Percentiles rank a stretch among this genome's conserved stretches.
Evolutionary conservation across 2,329 filamentous ascomycete genomes (phyloP).

Genomic region (Daldinia eschscholtzii): DNA sequence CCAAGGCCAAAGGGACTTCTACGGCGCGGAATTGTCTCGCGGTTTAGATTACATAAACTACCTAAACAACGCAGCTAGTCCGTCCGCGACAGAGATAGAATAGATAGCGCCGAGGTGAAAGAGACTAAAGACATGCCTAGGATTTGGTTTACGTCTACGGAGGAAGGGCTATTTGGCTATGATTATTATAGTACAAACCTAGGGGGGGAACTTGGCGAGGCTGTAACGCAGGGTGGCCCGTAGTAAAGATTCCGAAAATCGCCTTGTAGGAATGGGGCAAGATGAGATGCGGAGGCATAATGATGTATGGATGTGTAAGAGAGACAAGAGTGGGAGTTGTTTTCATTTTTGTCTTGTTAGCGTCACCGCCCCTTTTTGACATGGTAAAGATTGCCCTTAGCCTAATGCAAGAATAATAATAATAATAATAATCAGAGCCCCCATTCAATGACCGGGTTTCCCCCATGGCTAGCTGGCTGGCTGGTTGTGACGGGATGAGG

Average conservation of each 20-base stretch:
- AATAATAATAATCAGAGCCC: constrained; percentile 10
- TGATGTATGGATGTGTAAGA: constrained; percentile 10
- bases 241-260: neutral
- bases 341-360: constrained; percentile 26
- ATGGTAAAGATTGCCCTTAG: neutral
- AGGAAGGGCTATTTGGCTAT: neutral
- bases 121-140: neutral
- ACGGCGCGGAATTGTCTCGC: neutral
- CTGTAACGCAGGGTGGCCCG: neutral
- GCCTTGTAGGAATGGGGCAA: neutral
- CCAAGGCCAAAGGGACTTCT: neutral
- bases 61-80: neutral
- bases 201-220: neutral
- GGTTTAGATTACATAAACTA: constrained; percentile 3
- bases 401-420: constrained; percentile 1
- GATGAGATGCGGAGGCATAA: neutral
- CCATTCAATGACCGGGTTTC: constrained; percentile 25
- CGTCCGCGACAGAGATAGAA: neutral
- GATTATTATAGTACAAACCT: neutral
- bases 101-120: neutral
- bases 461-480: constrained; percentile 2
- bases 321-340: constrained; percentile 15
- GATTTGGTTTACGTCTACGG: neutral
- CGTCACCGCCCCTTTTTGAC: constrained; percentile 34
- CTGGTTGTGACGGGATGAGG: constrained; percentile 2